Conservation (phyloP, 169 alveolate genomes). For the Sarcocystis neurona region DNA sequence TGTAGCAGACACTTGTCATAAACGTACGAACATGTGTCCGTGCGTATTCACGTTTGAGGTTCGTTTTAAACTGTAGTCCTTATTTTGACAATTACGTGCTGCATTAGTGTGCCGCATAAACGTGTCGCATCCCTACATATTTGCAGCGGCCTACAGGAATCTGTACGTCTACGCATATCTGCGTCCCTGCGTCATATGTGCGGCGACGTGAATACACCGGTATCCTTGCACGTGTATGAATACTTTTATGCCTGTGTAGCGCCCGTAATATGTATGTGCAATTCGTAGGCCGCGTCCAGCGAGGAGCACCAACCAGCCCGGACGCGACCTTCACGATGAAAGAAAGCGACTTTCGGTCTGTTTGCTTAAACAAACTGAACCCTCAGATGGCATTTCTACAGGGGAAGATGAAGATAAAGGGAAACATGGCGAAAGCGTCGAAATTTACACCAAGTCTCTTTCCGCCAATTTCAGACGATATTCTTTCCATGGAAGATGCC, state of each 20-base stretch:
- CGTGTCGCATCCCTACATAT: no score
- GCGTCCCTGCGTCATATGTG: neutral
- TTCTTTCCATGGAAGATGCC: conserved; percentile 21
- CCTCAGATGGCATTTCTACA: conserved; percentile 84
- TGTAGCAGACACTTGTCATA: no score
- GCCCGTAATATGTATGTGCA: neutral
- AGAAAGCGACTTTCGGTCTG: conserved; percentile 78
- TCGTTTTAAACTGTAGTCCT: no score
- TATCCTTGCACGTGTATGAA: neutral
- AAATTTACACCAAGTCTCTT: conserved; percentile 86
- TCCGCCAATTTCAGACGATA: conserved; percentile 45
- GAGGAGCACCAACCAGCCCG: conserved; percentile 74
- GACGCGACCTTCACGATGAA: conserved; percentile 85
- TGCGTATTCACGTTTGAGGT: no score
- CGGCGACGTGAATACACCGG: neutral
- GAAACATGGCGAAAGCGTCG: conserved; percentile 87
- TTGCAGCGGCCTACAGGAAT: no score
- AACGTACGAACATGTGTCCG: no score
- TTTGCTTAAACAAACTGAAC: conserved; percentile 80
- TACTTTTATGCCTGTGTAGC: neutral
- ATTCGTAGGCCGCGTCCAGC: conserved; percentile 70
- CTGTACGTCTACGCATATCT: neutral
- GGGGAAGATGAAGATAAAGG: conserved; percentile 89
- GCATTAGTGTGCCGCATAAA: no score
- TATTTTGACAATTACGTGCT: no score